A percentile compares a stretch with the other conserved stretches of the same genome.
phyloP scores from a whole-genome alignment of 163 green algal species.

The Chloromonas sp. region DNA sequence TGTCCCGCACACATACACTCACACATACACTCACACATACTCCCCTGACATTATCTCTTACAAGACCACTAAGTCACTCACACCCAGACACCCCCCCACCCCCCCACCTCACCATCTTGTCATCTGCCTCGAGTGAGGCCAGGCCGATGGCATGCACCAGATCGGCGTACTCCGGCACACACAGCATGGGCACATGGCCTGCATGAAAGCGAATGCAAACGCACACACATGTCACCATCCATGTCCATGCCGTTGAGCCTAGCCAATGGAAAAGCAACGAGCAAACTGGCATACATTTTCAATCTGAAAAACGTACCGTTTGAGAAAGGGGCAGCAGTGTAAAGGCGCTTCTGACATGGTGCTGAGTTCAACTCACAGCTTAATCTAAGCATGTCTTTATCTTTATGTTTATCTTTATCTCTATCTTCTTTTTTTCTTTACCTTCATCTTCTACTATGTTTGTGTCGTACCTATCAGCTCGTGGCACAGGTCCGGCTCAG shows the following conservation, averaged over 20 bases:
- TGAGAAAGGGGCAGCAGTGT: too few species aligned
- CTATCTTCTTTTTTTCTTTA: neutral
- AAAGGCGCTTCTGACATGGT: too few species aligned
- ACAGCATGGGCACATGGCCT: slow-evolving; percentile 88
- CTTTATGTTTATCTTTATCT: neutral
- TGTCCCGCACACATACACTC: too few species aligned
- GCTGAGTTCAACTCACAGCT: neutral
- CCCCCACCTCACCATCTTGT: slow-evolving; percentile 58
- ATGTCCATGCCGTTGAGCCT: neutral
- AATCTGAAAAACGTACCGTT: neutral
- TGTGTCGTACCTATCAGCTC: slow-evolving; percentile 57
- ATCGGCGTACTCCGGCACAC: slow-evolving; percentile 65
- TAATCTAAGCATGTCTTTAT: neutral
- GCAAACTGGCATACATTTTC: neutral
- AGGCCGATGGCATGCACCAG: slow-evolving; percentile 78
- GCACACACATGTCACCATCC: neutral
- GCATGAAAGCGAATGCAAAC: neutral
- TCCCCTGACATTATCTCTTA: too few species aligned
- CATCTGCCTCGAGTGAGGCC: slow-evolving; percentile 74
- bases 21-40: too few species aligned
- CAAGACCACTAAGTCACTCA: too few species aligned
- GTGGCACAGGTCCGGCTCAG: slow-evolving; percentile 87
- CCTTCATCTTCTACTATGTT: neutral
- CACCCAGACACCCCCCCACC: neutral
- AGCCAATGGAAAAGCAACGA: neutral